Evolutionary conservation across 805 yeast genomes (phyloP).

Genomic region (Komagataella phaffii): DNA sequence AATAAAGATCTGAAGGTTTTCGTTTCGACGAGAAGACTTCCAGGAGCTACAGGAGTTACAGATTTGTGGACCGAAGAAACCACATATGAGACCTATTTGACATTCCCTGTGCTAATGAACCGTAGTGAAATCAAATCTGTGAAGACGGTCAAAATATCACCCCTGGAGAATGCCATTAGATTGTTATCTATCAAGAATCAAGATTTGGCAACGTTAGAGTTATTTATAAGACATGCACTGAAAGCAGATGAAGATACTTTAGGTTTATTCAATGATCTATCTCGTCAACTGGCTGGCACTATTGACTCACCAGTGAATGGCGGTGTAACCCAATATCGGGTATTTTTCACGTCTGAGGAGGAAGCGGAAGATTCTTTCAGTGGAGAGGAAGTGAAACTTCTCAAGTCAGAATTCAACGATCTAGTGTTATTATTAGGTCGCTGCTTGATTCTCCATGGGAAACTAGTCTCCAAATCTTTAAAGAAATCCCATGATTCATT

Average conservation of each 20-base stretch:
- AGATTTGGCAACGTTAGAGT: slow-evolving; percentile 59
- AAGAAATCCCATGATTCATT: slow-evolving; percentile 55
- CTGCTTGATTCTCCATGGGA: slow-evolving; percentile 58
- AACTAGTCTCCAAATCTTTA: slow-evolving; percentile 41
- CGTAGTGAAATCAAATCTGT: slow-evolving; percentile 54
- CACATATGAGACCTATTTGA: slow-evolving; percentile 56
- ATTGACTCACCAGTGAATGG: slow-evolving; percentile 91
- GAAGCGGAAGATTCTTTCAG: slow-evolving; percentile 11
- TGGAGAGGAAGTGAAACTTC: slow-evolving; percentile 12
- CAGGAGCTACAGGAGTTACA: slow-evolving; percentile 57
- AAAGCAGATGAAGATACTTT: slow-evolving; percentile 27
- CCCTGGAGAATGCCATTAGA: slow-evolving; percentile 69
- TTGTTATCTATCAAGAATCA: slow-evolving; percentile 54
- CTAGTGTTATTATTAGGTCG: slow-evolving; percentile 51
- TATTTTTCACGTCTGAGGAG: slow-evolving; percentile 37
- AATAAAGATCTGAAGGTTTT: slow-evolving; percentile 62
- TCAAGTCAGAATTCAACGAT: slow-evolving; percentile 47
- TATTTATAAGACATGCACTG: slow-evolving; percentile 36
- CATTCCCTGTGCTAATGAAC: slow-evolving; percentile 84
- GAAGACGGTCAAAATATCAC: slow-evolving; percentile 49
- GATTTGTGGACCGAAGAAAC: slow-evolving; percentile 87
- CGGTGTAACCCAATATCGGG: slow-evolving; percentile 75
- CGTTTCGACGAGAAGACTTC: slow-evolving; percentile 54
- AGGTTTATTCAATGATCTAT: slow-evolving; percentile 45
- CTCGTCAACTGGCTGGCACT: slow-evolving; percentile 68